Conservation (phyloP, 176 grass and related monocot species). For the Themeda triandra region DNA sequence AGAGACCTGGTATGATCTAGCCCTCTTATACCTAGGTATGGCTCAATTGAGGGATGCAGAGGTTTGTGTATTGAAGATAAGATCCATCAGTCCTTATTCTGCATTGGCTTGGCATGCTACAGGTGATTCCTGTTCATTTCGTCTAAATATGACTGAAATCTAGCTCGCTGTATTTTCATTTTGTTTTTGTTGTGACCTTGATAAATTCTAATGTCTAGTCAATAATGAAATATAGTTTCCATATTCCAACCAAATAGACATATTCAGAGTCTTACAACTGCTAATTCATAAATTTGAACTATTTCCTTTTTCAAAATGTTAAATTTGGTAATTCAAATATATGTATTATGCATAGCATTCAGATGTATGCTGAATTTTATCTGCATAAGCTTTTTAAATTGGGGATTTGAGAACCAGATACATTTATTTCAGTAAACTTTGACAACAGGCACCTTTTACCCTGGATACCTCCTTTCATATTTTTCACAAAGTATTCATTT, state of each 20-base stretch:
- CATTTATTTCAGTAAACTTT: background rate
- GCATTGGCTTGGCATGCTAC: conserved; percentile 68
- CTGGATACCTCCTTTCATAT: conserved; percentile 15
- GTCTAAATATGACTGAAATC: background rate
- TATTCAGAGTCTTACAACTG: background rate
- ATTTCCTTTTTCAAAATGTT: background rate
- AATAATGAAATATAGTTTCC: background rate
- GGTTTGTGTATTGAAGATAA: conserved; percentile 70
- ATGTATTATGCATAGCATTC: background rate
- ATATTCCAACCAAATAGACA: too few species aligned
- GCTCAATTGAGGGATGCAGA: conserved; percentile 82
- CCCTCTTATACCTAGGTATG: conserved; percentile 84
- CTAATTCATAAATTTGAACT: background rate
- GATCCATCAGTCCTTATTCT: conserved; percentile 52
- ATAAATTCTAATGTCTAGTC: background rate
- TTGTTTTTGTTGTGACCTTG: background rate
- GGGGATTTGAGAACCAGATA: background rate
- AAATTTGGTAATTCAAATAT: background rate
- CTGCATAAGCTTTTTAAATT: background rate
- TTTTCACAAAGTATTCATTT: conserved; percentile 36
- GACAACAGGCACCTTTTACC: background rate
- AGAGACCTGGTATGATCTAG: conserved; percentile 92
- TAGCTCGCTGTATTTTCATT: background rate
- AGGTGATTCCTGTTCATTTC: conserved; percentile 52
- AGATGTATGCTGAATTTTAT: background rate